Percentiles rank a stretch among this genome's conserved stretches.
Conservation (phyloP, 805 yeast genomes). For the Wickerhamiella occidentalis region DNA sequence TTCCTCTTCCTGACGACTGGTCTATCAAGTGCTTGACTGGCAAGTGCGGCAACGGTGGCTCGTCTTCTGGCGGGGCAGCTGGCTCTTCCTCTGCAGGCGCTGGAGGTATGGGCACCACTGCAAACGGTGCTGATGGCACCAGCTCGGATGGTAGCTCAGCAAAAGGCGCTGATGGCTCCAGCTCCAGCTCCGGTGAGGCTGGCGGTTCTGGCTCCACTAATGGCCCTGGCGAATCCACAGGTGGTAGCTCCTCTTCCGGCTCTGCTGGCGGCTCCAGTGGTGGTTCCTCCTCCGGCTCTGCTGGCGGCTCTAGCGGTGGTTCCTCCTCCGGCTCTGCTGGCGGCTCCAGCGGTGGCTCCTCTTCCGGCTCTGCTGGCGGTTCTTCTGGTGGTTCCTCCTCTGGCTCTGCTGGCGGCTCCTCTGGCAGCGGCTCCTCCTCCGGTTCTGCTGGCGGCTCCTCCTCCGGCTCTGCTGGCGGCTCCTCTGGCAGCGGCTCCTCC, state of each 20-base stretch:
- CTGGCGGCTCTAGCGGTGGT: background rate
- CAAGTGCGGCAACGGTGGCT: background rate
- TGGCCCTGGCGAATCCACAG: background rate
- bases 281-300: background rate
- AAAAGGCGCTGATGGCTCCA: background rate
- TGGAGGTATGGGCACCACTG: background rate
- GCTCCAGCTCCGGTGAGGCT: background rate
- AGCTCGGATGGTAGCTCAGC: background rate
- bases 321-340: background rate
- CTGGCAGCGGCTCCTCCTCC: background rate
- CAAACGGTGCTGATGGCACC: background rate
- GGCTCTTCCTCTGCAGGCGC: background rate
- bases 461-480: background rate
- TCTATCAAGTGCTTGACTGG: slow-evolving; percentile 1
- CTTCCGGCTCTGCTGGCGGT: slow-evolving; percentile 1
- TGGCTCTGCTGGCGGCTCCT: background rate
- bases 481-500: background rate
- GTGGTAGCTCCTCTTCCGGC: background rate
- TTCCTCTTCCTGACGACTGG: slow-evolving; percentile 1
- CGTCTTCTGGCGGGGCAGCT: background rate
- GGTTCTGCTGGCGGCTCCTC: background rate
- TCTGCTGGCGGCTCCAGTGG: background rate
- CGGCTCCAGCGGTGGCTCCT: background rate
- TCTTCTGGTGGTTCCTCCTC: background rate
- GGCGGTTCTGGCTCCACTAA: background rate